These are phyloP conservation scores for Colletotrichum eleusines DNA, from an alignment of 2,329 filamentous ascomycete species.

Conservation along the genomic window DNA sequence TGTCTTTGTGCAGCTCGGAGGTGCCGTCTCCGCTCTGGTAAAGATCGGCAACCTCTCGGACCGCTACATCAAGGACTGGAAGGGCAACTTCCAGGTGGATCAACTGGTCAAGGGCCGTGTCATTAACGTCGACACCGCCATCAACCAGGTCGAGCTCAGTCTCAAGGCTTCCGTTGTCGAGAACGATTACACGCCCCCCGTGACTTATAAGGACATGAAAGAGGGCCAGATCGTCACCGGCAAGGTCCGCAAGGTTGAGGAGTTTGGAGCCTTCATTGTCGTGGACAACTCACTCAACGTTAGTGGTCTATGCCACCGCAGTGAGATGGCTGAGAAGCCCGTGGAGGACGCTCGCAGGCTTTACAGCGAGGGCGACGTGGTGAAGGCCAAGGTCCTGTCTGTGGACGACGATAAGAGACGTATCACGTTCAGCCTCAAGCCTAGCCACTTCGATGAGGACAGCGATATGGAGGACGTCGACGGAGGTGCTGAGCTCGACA, in stretches of 20 bases:
- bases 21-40: constrained; percentile 84
- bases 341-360: constrained; percentile 89
- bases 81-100: constrained; percentile 86
- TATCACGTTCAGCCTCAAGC: constrained; percentile 92
- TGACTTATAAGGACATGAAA: constrained; percentile 82
- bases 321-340: constrained; percentile 87
- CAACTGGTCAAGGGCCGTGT: constrained; percentile 93
- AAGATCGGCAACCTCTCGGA: constrained; percentile 92
- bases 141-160: constrained; percentile 84
- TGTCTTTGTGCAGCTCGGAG: constrained; percentile 86
- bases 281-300: constrained; percentile 89
- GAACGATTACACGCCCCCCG: constrained; percentile 78
- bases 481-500: constrained; percentile 59
- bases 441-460: constrained; percentile 83
- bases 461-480: constrained; percentile 63
- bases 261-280: constrained; percentile 94
- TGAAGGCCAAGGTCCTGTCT: constrained; percentile 90
- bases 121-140: constrained; percentile 74
- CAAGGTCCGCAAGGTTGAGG: constrained; percentile 91
- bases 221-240: constrained; percentile 87
- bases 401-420: constrained; percentile 80
- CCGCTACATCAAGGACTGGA: constrained; percentile 94
- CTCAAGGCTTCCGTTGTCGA: constrained; percentile 88
- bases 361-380: constrained; percentile 90
- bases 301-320: constrained; percentile 92